A percentile compares a stretch with the other conserved stretches of the same genome.
Evolutionary conservation across 2,329 filamentous ascomycete genomes (phyloP).

Genomic region (Gnomoniopsis sp.): DNA sequence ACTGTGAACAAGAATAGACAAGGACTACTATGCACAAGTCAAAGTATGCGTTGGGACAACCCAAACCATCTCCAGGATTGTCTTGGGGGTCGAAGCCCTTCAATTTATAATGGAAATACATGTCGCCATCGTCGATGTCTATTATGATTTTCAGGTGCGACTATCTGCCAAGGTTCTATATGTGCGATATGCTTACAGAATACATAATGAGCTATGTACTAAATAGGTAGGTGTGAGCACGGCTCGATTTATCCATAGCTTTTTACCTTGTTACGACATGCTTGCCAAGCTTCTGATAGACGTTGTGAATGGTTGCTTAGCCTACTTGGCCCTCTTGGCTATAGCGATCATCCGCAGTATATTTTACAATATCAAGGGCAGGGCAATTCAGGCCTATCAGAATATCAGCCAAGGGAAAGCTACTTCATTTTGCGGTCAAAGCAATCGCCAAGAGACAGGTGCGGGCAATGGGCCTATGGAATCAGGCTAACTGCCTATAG

Average conservation of each 20-base stretch:
- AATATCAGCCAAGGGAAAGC: not conserved
- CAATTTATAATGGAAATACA: too few relatives aligned
- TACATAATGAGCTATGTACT: not conserved
- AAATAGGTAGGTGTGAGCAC: constrained; percentile 11
- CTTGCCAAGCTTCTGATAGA: not conserved
- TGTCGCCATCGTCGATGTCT: too few relatives aligned
- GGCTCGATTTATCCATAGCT: not conserved
- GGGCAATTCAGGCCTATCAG: too few relatives aligned
- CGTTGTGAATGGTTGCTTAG: not conserved
- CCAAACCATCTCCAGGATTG: too few relatives aligned
- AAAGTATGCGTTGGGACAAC: too few relatives aligned
- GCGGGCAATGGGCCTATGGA: not conserved
- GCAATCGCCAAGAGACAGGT: not conserved
- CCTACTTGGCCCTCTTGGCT: constrained; percentile 6
- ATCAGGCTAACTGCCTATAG: not conserved
- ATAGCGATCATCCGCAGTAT: not conserved
- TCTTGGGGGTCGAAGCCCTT: too few relatives aligned
- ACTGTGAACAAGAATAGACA: not conserved
- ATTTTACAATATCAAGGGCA: not conserved
- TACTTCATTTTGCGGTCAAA: not conserved
- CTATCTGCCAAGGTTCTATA: not conserved
- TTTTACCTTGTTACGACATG: not conserved
- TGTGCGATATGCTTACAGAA: not conserved
- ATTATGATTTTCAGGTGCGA: too few relatives aligned
- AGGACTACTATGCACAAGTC: not conserved